A percentile compares a stretch with the other conserved stretches of the same genome.
phyloP scores from a whole-genome alignment of 1,284 basidiomycete species.

The Coriolopsis trogii region DNA sequence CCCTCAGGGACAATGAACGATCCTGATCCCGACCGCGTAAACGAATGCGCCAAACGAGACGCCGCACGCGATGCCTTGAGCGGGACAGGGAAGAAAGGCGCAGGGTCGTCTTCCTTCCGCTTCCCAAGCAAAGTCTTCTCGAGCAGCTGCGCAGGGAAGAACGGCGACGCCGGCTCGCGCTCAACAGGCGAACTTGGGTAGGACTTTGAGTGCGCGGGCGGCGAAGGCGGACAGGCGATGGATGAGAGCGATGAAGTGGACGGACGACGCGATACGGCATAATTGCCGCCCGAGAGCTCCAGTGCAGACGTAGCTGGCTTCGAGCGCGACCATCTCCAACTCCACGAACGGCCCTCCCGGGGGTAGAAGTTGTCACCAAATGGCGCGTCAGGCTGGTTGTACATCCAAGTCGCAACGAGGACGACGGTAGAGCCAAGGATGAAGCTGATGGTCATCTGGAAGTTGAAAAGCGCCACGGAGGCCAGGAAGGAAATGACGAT shows the following conservation, averaged over 20 bases:
- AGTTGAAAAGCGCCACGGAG: conserved; percentile 88
- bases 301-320: conserved; percentile 30
- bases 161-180: conserved; percentile 28
- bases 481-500: conserved; percentile 95
- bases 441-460: conserved; percentile 86
- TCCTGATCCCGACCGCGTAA: conserved; percentile 20
- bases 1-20: conserved; percentile 20
- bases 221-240: conserved; percentile 24
- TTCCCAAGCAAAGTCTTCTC: conserved; percentile 29
- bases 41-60: conserved; percentile 19
- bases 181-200: conserved; percentile 35
- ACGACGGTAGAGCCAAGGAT: conserved; percentile 85
- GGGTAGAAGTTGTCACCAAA: conserved; percentile 16
- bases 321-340: conserved; percentile 32
- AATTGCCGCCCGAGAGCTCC: conserved; percentile 27
- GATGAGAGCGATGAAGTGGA: conserved; percentile 36
- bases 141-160: conserved; percentile 29
- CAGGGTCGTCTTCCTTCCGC: conserved; percentile 28
- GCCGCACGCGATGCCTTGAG: conserved; percentile 27
- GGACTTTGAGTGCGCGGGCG: conserved; percentile 27
- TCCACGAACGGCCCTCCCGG: conserved; percentile 29
- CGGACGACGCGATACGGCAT: conserved; percentile 32
- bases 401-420: conserved; percentile 87
- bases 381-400: conserved; percentile 61
- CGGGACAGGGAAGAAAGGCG: conserved; percentile 25